Percentiles rank a stretch among this genome's conserved stretches.
phyloP scores from a whole-genome alignment of 805 yeast species.

The Vanderwaltozyma tropicalis region DNA sequence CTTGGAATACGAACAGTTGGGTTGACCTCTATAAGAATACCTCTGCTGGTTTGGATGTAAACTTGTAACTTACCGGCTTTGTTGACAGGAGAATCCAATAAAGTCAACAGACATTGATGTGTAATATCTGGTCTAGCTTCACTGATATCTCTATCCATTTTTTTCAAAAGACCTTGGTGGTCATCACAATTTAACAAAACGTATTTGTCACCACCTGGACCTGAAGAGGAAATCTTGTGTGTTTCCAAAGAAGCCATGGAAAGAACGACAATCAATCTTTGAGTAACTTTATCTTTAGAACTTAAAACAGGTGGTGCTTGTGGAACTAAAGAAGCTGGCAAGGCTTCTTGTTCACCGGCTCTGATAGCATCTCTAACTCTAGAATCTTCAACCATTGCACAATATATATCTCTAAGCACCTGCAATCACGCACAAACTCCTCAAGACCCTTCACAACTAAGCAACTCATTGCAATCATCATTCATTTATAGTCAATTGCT shows the following conservation, averaged over 20 bases:
- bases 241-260: slow-evolving; percentile 95
- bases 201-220: slow-evolving; percentile 79
- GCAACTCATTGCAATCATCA: too few species aligned
- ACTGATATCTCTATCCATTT: slow-evolving; percentile 94
- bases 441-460: too few species aligned
- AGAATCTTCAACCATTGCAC: slow-evolving; percentile 37
- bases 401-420: background rate
- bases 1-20: slow-evolving; percentile 96
- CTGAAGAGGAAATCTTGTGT: slow-evolving; percentile 73
- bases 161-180: slow-evolving; percentile 89
- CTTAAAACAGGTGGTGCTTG: slow-evolving; percentile 71
- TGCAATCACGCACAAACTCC: too few species aligned
- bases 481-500: too few species aligned
- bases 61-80: slow-evolving; percentile 96
- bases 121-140: slow-evolving; percentile 99
- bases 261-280: slow-evolving; percentile 86
- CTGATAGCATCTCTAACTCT: slow-evolving; percentile 36
- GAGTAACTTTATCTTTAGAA: slow-evolving; percentile 77
- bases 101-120: slow-evolving; percentile 89
- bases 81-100: slow-evolving; percentile 94
- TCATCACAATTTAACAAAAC: slow-evolving; percentile 95
- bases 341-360: slow-evolving; percentile 28
- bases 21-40: slow-evolving; percentile 89
- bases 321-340: slow-evolving; percentile 75
- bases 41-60: slow-evolving; percentile 89